Base-by-base conservation (phyloP, 495 filamentous ascomycete genomes). In the Penicillium steckii region DNA sequence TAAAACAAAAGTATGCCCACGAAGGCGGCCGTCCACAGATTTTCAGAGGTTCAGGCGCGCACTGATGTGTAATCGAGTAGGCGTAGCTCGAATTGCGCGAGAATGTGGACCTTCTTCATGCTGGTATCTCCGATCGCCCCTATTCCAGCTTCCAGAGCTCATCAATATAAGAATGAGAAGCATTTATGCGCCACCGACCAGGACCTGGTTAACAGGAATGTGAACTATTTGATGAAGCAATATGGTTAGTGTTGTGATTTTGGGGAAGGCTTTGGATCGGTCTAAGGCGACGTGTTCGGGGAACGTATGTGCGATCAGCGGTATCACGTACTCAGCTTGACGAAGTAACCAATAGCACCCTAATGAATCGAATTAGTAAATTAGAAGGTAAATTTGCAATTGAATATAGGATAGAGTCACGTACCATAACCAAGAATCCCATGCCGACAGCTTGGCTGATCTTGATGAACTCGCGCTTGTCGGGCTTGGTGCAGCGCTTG, bases 401-500 rank as follows among this genome's bases (percentile, higher is more conserved):
- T 37, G 33, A 4, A 37, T 37, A 15, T 12, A 13, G 17, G 22
- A 44, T 25, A 43, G n/a, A 52, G n/a, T n/a, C 43, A 47, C 76
- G 73, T 59, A 86, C 88, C 89, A 95, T 94, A 35, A 93, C 83
- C 24, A 95, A 64, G 74, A 95, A 95, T 42, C 90, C 90, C 59
- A 95, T 86, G 58, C 93, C 94, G 53, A 98, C 94, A 53, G 94
- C 93, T 72, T 96, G 91, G 62, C 83, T 90, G 72, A 98, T 94
- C 78, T 94, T 91, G 64, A 95, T 81, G 76, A 96, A 97, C 67
- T 95, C 91, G 49, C 84, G 79, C 71, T 84, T 82, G 72, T 95
- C 90, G 61, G 90, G 90, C 78, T 95, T 95, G 50, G 85, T 88
- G 75, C 89, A 92, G 62, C 86, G 78, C 69, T 89, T 88, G 56